Conservation (phyloP, 129 eudicot genomes). For the Escallonia rubra region DNA sequence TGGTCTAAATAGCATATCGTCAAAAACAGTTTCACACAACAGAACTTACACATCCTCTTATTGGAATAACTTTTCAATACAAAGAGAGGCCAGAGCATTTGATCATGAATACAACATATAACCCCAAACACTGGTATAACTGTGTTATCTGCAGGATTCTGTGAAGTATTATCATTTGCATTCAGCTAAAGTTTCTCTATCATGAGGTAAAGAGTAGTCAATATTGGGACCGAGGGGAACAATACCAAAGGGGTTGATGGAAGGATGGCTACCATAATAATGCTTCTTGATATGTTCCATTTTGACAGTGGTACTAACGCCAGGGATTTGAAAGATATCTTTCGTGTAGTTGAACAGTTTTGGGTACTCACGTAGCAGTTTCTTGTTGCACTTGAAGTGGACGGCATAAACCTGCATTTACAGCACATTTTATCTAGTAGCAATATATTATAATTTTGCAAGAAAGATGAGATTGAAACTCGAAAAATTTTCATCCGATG, state of each 20-base stretch:
- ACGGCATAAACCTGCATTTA: constrained; percentile 73
- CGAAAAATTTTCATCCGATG: too few species aligned
- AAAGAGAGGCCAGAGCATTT: too few species aligned
- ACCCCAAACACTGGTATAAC: not conserved
- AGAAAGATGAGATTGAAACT: too few species aligned
- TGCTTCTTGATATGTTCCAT: constrained; percentile 90
- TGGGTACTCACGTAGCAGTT: constrained; percentile 66
- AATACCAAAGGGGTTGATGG: constrained; percentile 73
- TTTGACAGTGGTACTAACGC: constrained; percentile 69
- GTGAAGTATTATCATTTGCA: not conserved
- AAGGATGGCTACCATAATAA: constrained; percentile 85
- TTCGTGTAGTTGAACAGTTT: constrained; percentile 76
- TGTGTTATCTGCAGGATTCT: not conserved
- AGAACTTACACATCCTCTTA: too few species aligned
- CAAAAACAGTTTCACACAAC: too few species aligned
- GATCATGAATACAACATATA: not conserved
- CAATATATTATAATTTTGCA: too few species aligned
- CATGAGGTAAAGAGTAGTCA: constrained; percentile 69
- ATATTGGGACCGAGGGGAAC: constrained; percentile 74
- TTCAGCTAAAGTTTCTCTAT: constrained; percentile 47
- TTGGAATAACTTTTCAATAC: too few species aligned
- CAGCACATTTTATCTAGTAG: not conserved
- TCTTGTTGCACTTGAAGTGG: constrained; percentile 94
- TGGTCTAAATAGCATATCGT: too few species aligned
- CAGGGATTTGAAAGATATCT: constrained; percentile 72